Evolutionary conservation across 805 yeast genomes (phyloP).

Genomic region (Schizosaccharomyces pombe): ASM294v3 CU329670.1:4585501-4586000

Average conservation of each 20-base stretch:
- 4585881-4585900: constrained; percentile 66
- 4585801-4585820: constrained; percentile 57
- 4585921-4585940: constrained; percentile 25
- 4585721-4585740: constrained; percentile 25
- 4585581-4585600: neutral
- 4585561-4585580: neutral
- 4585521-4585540: neutral
- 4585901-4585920: constrained; percentile 86
- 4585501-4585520: neutral
- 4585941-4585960: constrained; percentile 7
- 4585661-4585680: constrained; percentile 6
- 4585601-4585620: neutral
- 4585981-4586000: constrained; percentile 32
- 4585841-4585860: constrained; percentile 17
- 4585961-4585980: constrained; percentile 21
- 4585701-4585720: constrained; percentile 53
- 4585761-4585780: constrained; percentile 19
- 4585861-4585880: constrained; percentile 28
- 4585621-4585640: neutral
- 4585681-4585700: constrained; percentile 16
- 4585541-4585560: neutral
- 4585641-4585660: neutral
- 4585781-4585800: constrained; percentile 47
- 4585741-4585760: constrained; percentile 15
- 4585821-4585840: constrained; percentile 71